phyloP scores from a whole-genome alignment of 257 asterid genomes.

The Gynochthodes officinalis region DNA sequence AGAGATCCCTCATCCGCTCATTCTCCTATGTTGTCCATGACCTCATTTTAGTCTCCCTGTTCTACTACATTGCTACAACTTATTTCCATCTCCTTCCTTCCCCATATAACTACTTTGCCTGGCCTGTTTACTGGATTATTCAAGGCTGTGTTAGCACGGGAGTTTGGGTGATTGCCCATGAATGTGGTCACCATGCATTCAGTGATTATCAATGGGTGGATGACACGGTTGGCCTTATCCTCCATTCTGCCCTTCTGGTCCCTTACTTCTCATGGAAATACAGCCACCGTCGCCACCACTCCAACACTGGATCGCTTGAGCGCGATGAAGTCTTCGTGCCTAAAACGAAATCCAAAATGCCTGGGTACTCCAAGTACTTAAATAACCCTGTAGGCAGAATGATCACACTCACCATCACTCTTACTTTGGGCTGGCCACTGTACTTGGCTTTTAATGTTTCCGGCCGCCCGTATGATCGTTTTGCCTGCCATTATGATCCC shows the following conservation, averaged over 20 bases:
- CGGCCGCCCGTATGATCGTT: constrained; percentile 55
- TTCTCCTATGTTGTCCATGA: constrained; percentile 50
- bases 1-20: constrained; percentile 48
- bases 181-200: constrained; percentile 68
- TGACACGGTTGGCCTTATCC: constrained; percentile 60
- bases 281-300: constrained; percentile 70
- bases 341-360: constrained; percentile 38
- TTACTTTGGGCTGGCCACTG: constrained; percentile 67
- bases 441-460: constrained; percentile 60
- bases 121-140: constrained; percentile 50
- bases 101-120: constrained; percentile 39
- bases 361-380: constrained; percentile 52
- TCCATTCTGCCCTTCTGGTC: constrained; percentile 61
- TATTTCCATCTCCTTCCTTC: constrained; percentile 42
- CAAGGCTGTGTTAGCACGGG: constrained; percentile 67
- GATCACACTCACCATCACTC: constrained; percentile 31
- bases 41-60: constrained; percentile 36
- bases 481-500: constrained; percentile 58
- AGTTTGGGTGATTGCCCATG: constrained; percentile 63
- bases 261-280: constrained; percentile 72
- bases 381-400: constrained; percentile 61
- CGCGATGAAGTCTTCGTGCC: constrained; percentile 72
- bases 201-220: constrained; percentile 61
- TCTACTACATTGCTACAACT: constrained; percentile 47
- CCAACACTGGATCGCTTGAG: constrained; percentile 66